phyloP scores from a whole-genome alignment of 345 rosid genomes.

The Noccaea bulbosa region DNA sequence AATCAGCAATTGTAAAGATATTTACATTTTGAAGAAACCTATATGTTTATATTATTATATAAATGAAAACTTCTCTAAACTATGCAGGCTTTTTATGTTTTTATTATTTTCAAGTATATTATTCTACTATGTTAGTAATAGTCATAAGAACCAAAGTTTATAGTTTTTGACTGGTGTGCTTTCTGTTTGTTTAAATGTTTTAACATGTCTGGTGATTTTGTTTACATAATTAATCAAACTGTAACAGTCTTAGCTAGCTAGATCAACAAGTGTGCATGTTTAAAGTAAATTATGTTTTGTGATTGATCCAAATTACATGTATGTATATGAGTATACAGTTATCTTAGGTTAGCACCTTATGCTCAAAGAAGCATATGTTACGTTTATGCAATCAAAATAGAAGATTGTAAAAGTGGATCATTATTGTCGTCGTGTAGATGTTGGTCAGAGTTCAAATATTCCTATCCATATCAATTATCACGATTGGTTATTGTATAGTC shows the following conservation, averaged over 20 bases:
- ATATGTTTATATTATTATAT: not conserved
- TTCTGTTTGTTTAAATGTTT: not conserved
- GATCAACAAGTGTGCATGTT: too few relatives aligned
- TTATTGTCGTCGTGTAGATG: not conserved
- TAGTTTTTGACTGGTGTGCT: not conserved
- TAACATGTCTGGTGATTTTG: too few relatives aligned
- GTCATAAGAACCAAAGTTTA: not conserved
- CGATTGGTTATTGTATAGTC: too few relatives aligned
- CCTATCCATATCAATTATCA: too few relatives aligned
- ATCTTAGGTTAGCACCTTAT: not conserved
- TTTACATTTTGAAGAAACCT: not conserved
- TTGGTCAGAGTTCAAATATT: too few relatives aligned
- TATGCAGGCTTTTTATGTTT: not conserved
- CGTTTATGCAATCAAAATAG: not conserved
- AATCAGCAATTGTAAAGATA: not conserved
- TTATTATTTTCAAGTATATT: not conserved
- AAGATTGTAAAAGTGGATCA: not conserved
- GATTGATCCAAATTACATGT: too few relatives aligned
- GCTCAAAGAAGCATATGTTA: not conserved
- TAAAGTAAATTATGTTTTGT: too few relatives aligned
- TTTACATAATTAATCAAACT: too few relatives aligned
- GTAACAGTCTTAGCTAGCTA: too few relatives aligned
- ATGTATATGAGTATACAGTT: too few relatives aligned
- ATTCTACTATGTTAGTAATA: not conserved
- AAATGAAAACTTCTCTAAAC: not conserved